These are phyloP conservation scores for Stephanocyclus meneghinianus DNA, from an alignment of 352 stramenopile genomes.

Conservation along the genomic window DNA sequence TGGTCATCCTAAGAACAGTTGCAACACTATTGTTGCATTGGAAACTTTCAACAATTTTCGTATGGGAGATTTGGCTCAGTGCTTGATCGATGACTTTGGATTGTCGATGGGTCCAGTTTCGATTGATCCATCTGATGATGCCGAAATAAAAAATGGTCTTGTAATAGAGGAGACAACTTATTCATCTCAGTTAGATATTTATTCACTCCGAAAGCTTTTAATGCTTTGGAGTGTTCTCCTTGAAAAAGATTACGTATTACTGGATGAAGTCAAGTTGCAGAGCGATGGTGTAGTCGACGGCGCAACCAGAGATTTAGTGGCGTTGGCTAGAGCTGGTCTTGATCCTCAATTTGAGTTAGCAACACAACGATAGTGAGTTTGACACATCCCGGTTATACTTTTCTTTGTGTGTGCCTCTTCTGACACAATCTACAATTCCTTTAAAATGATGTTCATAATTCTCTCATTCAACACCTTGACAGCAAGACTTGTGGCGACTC, in stretches of 20 bases:
- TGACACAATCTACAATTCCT: not conserved
- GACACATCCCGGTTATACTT: not conserved
- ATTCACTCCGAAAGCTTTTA: constrained; percentile 33
- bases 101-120: constrained; percentile 24
- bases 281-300: constrained; percentile 12
- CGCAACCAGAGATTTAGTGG: constrained; percentile 27
- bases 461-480: not conserved
- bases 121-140: not conserved
- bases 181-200: constrained; percentile 14
- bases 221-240: constrained; percentile 34
- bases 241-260: constrained; percentile 25
- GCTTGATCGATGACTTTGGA: constrained; percentile 39
- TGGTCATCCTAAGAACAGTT: not conserved
- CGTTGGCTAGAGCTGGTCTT: constrained; percentile 25
- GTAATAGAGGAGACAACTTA: constrained; percentile 12
- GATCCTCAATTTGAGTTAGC: constrained; percentile 32
- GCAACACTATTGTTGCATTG: constrained; percentile 5
- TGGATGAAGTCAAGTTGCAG: constrained; percentile 6
- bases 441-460: not conserved
- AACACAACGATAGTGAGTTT: constrained; percentile 7
- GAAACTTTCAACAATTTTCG: constrained; percentile 26
- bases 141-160: not conserved
- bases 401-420: not conserved
- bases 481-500: constrained; percentile 6
- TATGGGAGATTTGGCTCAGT: constrained; percentile 29